Conservation (phyloP, 805 yeast species). For the Komagataella ulmi region DNA sequence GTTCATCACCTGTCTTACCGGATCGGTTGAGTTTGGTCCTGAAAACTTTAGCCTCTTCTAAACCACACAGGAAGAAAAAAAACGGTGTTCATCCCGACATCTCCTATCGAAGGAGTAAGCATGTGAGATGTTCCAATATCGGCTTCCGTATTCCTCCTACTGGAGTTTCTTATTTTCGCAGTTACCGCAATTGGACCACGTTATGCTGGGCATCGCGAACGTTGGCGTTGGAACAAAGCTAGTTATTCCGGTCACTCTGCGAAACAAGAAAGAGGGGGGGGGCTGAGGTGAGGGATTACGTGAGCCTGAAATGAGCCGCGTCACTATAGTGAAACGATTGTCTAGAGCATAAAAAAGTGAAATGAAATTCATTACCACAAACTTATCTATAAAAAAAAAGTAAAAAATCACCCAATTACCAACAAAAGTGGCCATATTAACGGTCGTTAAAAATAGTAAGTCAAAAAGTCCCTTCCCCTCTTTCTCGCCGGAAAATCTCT, state of each 20-base stretch:
- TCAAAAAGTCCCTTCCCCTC: neutral
- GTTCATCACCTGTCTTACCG: slow-evolving; percentile 73
- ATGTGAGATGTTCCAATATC: too few relatives aligned
- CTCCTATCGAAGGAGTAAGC: neutral
- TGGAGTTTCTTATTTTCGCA: neutral
- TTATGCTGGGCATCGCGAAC: neutral
- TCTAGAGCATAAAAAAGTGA: neutral
- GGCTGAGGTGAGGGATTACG: neutral
- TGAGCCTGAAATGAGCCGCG: neutral
- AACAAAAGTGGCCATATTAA: neutral
- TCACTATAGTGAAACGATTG: neutral
- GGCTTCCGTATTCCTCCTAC: too few relatives aligned
- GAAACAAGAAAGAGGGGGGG: neutral
- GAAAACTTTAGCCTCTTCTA: neutral
- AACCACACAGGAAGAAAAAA: neutral
- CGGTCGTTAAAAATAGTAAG: neutral
- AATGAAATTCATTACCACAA: too few relatives aligned
- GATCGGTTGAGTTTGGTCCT: slow-evolving; percentile 45
- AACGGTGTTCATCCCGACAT: neutral
- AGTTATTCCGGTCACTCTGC: neutral
- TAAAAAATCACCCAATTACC: neutral
- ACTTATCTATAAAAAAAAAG: too few relatives aligned
- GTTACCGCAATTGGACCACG: neutral
- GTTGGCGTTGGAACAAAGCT: neutral
- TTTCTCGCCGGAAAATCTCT: neutral